Percentiles rank a stretch among this genome's conserved stretches.
Evolutionary conservation across 257 asterid genomes (phyloP).

Genomic region (Fraxinus americana): DNA sequence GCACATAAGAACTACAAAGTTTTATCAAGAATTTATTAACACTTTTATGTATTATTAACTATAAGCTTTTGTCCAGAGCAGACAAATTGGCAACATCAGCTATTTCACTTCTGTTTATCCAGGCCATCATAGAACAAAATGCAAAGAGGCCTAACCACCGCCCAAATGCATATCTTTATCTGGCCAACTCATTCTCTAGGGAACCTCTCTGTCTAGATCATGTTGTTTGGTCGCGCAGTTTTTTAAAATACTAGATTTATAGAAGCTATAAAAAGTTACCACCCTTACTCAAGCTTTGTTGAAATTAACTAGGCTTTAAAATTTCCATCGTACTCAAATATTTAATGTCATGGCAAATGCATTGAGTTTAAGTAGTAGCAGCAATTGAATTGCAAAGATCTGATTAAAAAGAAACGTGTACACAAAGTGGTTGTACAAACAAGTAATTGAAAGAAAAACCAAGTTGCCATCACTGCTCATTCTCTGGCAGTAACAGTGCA

Average conservation of each 20-base stretch:
- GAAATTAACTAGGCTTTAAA: not conserved
- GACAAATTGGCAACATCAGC: not conserved
- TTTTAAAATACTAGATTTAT: not conserved
- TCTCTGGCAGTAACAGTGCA: conserved; percentile 5
- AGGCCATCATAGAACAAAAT: not conserved
- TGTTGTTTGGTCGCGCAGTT: not conserved
- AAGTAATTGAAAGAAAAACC: not conserved
- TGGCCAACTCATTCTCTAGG: not conserved
- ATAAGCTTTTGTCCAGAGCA: conserved; percentile 8
- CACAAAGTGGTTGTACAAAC: not conserved
- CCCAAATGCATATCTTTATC: not conserved
- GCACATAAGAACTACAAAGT: not conserved
- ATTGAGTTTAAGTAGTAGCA: not conserved
- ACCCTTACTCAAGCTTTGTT: not conserved
- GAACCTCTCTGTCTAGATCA: not conserved
- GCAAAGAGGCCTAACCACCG: not conserved
- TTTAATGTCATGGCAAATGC: not conserved
- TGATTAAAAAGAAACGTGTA: not conserved
- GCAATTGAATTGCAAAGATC: not conserved
- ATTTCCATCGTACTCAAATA: not conserved
- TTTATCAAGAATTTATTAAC: not conserved
- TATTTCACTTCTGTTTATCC: not conserved
- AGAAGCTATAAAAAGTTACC: not conserved
- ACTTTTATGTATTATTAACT: not conserved
- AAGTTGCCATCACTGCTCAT: not conserved